Evolutionary conservation across 345 rosid species (phyloP), one percentile per base, ranked within the genome.

Genomic region (Heritiera littoralis): DNA sequence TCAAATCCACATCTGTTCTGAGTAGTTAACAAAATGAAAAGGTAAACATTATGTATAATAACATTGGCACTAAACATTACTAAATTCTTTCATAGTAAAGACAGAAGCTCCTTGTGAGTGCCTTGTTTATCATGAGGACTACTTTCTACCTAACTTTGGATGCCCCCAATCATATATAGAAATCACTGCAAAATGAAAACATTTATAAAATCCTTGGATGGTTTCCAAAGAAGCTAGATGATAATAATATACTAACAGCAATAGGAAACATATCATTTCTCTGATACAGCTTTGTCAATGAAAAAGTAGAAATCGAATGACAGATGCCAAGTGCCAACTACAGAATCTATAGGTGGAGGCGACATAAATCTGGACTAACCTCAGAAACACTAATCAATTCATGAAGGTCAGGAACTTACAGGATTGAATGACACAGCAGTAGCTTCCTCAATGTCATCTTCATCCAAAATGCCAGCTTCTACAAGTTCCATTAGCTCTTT

Each of bases 1-100:
- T 92, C 94, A 48, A 93, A 95, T 73, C 98, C 97, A 75, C 99
- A 95, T 88, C 97, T 90, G 83, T 93, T 93, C 99, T 95, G 93
- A 86, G 83, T 55, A 80, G 60, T 61, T 59, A 65, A 45, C 20
- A 78, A 68, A 78, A 63, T 56, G 66, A 73, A 66, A 23, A 23
- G 28, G 28, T 23, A 23, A 23, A 23, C 28, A 23, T 23, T 43
- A 32, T 60, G 75, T 32, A 55, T 30, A 51, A 78, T 23, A 32
- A 17, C 23, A 65, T 52, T 9, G 59, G 61, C 35, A 60, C 65
- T 32, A 66, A 43, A 40, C 69, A 65, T 18, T 38, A 11, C 35
- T 38, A 65, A 3, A 7, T 65, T 38, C 46, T 65, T 15, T 65
- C 23, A 65, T 11, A 7, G 9, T 35, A 35, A 14, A 35, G 7